These are phyloP conservation scores for Aspergillus amoenus DNA, from an alignment of 2,329 filamentous ascomycete genomes.

Conservation along the genomic window DNA sequence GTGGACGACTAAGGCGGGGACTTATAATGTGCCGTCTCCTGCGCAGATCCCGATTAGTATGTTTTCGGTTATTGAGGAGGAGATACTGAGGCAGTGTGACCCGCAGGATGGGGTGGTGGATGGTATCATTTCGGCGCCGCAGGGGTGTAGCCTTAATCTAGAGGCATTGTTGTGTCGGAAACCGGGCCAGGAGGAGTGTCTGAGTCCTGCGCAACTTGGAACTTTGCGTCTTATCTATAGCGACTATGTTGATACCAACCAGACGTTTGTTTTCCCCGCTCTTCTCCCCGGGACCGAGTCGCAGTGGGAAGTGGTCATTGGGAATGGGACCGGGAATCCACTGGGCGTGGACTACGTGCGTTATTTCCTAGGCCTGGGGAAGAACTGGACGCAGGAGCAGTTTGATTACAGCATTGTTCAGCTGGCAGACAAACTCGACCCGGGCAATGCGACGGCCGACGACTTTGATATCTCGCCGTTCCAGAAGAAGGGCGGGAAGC, in stretches of 20 bases:
- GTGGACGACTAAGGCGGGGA: not conserved
- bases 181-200: not conserved
- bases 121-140: not conserved
- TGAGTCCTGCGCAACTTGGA: not conserved
- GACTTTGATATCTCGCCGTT: not conserved
- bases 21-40: not conserved
- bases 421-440: not conserved
- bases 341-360: not conserved
- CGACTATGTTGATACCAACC: not conserved
- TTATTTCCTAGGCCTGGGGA: not conserved
- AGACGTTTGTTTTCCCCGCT: not conserved
- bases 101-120: not conserved
- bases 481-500: not conserved
- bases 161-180: not conserved
- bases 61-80: not conserved
- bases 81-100: not conserved
- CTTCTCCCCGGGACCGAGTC: not conserved
- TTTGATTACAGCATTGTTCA: not conserved
- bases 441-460: not conserved
- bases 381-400: not conserved
- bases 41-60: not conserved
- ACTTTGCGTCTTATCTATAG: not conserved
- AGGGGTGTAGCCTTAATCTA: not conserved
- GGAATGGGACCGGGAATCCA: not conserved
- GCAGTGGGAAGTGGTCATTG: not conserved